Evolutionary conservation across 495 filamentous ascomycete species (phyloP).

Genomic region (Tuber magnatum): DNA sequence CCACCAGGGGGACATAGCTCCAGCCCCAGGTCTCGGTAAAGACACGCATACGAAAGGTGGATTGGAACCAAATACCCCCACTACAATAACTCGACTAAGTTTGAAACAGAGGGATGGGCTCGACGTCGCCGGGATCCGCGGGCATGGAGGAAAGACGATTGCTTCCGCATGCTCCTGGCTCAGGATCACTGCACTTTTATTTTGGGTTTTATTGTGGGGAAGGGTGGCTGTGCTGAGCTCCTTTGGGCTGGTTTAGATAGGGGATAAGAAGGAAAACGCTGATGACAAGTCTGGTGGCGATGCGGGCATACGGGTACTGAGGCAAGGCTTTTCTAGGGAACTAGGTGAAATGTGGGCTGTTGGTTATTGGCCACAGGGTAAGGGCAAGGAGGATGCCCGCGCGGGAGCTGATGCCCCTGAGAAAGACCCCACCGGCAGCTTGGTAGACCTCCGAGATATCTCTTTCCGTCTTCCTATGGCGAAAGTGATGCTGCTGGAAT

Average conservation of each 20-base stretch:
- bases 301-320: not conserved
- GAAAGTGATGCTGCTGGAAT: not conserved
- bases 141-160: not conserved
- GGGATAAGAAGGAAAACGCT: not conserved
- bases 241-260: not conserved
- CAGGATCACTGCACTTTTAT: not conserved
- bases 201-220: too few species aligned
- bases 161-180: not conserved
- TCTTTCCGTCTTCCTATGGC: too few species aligned
- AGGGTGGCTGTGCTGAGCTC: not conserved
- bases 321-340: too few species aligned
- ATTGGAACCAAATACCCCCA: not conserved
- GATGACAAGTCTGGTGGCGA: not conserved
- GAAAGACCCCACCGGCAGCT: not conserved
- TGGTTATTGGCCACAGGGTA: not conserved
- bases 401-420: too few species aligned
- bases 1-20: not conserved
- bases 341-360: too few species aligned
- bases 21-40: not conserved
- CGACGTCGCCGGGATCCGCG: not conserved
- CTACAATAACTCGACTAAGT: not conserved
- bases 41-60: too few species aligned
- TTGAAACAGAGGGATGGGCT: not conserved
- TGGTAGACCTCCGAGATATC: not conserved
- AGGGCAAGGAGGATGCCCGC: not conserved